Conservation (phyloP, 2,329 filamentous ascomycete species). For the Pseudogymnoascus sp. region DNA sequence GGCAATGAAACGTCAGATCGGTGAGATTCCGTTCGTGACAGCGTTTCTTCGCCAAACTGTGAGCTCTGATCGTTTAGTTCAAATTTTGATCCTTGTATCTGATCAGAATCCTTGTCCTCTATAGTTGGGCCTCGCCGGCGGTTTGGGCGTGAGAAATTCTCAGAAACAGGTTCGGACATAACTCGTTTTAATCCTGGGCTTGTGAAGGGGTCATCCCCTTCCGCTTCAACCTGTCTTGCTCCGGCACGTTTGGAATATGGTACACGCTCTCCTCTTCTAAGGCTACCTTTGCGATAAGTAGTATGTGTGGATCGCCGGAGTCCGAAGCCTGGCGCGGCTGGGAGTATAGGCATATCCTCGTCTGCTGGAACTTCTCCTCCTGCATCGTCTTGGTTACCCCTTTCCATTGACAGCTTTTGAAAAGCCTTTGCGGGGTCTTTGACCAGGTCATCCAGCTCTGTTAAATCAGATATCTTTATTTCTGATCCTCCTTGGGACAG, state of each 20-base stretch:
- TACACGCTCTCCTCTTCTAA: conserved; percentile 67
- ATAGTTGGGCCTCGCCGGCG: conserved; percentile 19
- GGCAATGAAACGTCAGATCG: conserved; percentile 33
- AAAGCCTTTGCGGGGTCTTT: conserved; percentile 67
- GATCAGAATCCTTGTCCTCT: not conserved
- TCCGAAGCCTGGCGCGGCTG: conserved; percentile 64
- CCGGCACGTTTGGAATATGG: conserved; percentile 65
- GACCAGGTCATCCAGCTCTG: conserved; percentile 69
- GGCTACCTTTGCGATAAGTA: conserved; percentile 78
- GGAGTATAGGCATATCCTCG: conserved; percentile 81
- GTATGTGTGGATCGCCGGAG: conserved; percentile 85
- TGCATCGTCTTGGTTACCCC: conserved; percentile 21
- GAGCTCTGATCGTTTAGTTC: not conserved
- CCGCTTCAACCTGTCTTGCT: conserved; percentile 52
- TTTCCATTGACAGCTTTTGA: conserved; percentile 49
- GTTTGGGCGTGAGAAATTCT: conserved; percentile 54
- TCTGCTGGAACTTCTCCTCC: conserved; percentile 31
- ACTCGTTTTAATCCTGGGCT: conserved; percentile 40
- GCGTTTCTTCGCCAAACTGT: conserved; percentile 1
- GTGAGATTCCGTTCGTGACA: conserved; percentile 3
- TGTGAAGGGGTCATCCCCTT: conserved; percentile 46
- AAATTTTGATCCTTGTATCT: not conserved
- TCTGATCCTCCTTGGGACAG: conserved; percentile 46
- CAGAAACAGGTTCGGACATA: conserved; percentile 59
- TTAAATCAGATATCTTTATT: conserved; percentile 51